These are phyloP conservation scores for Periglandula ipomoeae DNA, from an alignment of 2,329 filamentous ascomycete genomes.

Conservation along the genomic window DNA sequence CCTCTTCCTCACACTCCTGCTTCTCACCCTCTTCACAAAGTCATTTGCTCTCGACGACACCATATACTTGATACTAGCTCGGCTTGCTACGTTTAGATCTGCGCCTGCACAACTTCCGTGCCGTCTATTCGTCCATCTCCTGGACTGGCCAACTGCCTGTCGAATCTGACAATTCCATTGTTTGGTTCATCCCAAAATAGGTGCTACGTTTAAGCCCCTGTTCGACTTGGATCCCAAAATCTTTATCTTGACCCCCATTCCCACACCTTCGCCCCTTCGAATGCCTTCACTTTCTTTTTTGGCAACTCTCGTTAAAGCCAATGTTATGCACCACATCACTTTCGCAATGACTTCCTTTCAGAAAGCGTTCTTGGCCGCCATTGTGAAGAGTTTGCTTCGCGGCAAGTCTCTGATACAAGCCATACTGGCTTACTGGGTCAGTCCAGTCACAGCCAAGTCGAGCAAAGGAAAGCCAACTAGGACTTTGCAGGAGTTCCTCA, in stretches of 20 bases:
- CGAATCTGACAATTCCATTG: neutral
- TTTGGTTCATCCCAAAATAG: neutral
- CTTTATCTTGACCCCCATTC: neutral
- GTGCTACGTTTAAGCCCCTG: neutral
- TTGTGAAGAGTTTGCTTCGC: conserved; percentile 47
- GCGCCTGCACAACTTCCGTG: neutral
- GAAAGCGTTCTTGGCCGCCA: conserved; percentile 43
- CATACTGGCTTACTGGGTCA: conserved; percentile 45
- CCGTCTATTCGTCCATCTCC: neutral
- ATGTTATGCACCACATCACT: conserved; percentile 42
- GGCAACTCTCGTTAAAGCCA: conserved; percentile 10
- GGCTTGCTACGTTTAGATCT: conserved; percentile 1
- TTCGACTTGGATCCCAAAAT: neutral
- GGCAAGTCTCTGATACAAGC: conserved; percentile 52
- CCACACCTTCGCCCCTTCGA: neutral
- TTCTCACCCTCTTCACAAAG: neutral
- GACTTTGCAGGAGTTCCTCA: conserved; percentile 42
- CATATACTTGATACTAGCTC: neutral
- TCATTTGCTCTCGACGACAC: neutral
- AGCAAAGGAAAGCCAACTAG: conserved; percentile 15
- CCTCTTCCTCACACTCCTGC: neutral
- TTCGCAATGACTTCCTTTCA: conserved; percentile 49
- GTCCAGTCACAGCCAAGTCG: conserved; percentile 27
- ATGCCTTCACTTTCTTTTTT: neutral
- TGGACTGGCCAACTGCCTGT: neutral